Percentiles rank a stretch among this genome's conserved stretches.
phyloP scores from a whole-genome alignment of 495 filamentous ascomycete genomes.

The Talaromyces wortmannii region DNA sequence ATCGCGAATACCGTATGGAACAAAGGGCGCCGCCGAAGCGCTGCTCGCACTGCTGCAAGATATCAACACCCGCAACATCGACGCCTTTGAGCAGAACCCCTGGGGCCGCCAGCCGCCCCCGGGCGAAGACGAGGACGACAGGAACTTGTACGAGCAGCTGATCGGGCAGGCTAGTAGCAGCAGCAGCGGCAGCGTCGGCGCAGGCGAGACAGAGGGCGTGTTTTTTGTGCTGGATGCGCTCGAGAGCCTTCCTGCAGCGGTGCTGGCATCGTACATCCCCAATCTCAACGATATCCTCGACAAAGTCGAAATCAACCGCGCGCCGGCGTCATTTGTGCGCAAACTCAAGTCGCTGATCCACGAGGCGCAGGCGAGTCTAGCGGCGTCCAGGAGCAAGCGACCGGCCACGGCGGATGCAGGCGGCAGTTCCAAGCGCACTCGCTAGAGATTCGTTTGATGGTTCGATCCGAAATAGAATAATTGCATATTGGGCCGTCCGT shows the following conservation, averaged over 20 bases:
- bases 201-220: conserved; percentile 20
- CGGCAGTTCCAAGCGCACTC: conserved; percentile 26
- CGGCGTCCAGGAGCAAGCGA: conserved; percentile 26
- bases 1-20: conserved; percentile 27
- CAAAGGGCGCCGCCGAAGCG: conserved; percentile 29
- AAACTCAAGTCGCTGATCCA: conserved; percentile 24
- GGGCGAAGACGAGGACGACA: conserved; percentile 39
- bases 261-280: conserved; percentile 22
- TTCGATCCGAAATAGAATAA: too few species aligned
- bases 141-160: conserved; percentile 42
- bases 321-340: conserved; percentile 28
- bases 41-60: conserved; percentile 37
- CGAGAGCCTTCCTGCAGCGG: conserved; percentile 21
- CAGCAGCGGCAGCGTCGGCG: background rate
- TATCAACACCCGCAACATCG: conserved; percentile 37
- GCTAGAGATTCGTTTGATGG: conserved; percentile 13
- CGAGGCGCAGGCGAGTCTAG: conserved; percentile 17
- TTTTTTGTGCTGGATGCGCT: conserved; percentile 40
- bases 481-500: too few species aligned
- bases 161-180: conserved; percentile 24
- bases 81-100: conserved; percentile 29
- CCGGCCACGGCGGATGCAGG: conserved; percentile 21
- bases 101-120: conserved; percentile 31
- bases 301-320: conserved; percentile 33
- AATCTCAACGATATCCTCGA: conserved; percentile 26